Evolutionary conservation across 1,139 yeast genomes (phyloP).

Genomic region (Zygoascus hellenicus): DNA sequence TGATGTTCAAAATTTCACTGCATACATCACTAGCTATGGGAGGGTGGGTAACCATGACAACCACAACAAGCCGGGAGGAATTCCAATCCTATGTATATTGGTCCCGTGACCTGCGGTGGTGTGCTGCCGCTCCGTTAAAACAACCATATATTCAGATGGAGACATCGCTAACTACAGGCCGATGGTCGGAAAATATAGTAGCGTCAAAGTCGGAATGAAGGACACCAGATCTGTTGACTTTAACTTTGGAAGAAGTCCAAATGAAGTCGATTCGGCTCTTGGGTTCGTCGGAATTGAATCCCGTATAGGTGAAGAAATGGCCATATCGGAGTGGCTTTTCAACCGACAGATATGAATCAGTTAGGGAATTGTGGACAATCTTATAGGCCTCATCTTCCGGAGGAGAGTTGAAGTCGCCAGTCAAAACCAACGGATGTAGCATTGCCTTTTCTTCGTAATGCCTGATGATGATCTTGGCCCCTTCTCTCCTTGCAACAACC

Average conservation of each 20-base stretch:
- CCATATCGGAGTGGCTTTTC: slow-evolving; percentile 35
- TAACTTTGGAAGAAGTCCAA: slow-evolving; percentile 34
- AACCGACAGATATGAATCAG: slow-evolving; percentile 31
- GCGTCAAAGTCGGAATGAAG: slow-evolving; percentile 44
- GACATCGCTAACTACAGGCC: slow-evolving; percentile 49
- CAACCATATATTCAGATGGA: neutral
- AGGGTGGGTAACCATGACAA: neutral
- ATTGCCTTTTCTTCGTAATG: slow-evolving; percentile 36
- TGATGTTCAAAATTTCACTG: slow-evolving; percentile 1
- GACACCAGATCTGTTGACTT: slow-evolving; percentile 39
- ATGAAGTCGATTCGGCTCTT: slow-evolving; percentile 46
- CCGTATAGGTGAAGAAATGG: slow-evolving; percentile 45
- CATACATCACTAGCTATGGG: neutral
- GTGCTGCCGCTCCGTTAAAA: neutral
- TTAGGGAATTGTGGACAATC: slow-evolving; percentile 34
- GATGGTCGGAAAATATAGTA: slow-evolving; percentile 47
- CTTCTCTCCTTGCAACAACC: slow-evolving; percentile 41
- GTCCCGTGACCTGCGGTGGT: no score
- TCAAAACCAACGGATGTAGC: slow-evolving; percentile 20
- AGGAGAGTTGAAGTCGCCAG: slow-evolving; percentile 52
- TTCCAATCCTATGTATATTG: no score
- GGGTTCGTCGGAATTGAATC: slow-evolving; percentile 39
- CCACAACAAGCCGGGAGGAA: neutral
- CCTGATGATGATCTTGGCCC: slow-evolving; percentile 44
- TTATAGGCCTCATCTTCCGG: slow-evolving; percentile 48